Evolutionary conservation across 805 yeast species (phyloP), one percentile per base, ranked within the genome.

Genomic region (Schwanniomyces sp.): DNA sequence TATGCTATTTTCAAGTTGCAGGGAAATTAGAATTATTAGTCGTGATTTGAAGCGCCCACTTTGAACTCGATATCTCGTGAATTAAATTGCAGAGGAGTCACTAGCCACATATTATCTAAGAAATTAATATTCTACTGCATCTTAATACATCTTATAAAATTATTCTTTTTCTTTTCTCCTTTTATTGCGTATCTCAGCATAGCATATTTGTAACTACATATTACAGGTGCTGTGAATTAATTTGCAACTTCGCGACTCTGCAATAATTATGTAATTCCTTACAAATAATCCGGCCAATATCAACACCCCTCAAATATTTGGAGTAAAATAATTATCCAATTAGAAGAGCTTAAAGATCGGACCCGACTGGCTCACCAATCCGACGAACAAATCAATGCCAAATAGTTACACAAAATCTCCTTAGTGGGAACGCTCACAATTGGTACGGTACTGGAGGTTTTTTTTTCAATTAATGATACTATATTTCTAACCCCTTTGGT

Each of bases 401-500:
- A 37, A 21, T 6, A 18, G 40, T 37, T 37, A 37, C 40, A 37
- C 40, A 37, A 37, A 37, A 37, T 16, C 40, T 24, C 10, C 11
- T 37, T 11, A 7, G 5, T 37, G 16, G 40, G 12, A 21, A 32
- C 36, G 36, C 36, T 32, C 36, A 32, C 36, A 32, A 32, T 32
- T 32, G 21, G 12, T 32, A 32, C 36, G 36, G 36, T 18, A 24
- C 27, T 21, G 40, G 27, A 24, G 27, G 40, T 37, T 37, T 37
- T 37, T 37, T 37, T 37, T 37, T 37, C 40, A 37, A 18, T 37
- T 24, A 14, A 32, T 37, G 40, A 37, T 37, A 37, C 7, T 37
- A 37, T 10, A 21, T 18, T 21, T 18, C 27, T n/a, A 32, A 16
- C 27, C 40, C 40, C 27, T 37, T 37, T 12, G 27, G 25, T 21